Percentiles rank a stretch among this genome's conserved stretches.
Evolutionary conservation across 169 alveolate species (phyloP).

Genomic region (Plasmodium inui): DNA sequence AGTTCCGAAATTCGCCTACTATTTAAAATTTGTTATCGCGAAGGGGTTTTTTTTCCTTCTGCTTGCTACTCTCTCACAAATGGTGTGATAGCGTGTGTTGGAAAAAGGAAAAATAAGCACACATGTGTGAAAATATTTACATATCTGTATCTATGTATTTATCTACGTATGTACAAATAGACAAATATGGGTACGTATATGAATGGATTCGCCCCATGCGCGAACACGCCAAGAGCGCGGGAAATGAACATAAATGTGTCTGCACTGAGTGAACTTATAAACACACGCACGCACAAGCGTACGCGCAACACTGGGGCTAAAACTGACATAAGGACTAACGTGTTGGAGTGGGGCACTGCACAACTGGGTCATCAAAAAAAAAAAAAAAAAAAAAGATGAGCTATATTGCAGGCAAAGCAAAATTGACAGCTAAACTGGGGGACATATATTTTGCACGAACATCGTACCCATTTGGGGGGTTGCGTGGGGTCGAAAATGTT

Average conservation of each 20-base stretch:
- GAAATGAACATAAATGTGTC: neutral
- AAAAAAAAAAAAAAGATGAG: neutral
- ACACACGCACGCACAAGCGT: slow-evolving; percentile 2
- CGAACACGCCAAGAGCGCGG: neutral
- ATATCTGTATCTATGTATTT: neutral
- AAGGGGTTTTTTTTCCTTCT: neutral
- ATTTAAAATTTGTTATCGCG: neutral
- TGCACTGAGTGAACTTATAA: neutral
- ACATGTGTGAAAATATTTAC: neutral
- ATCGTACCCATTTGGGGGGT: neutral
- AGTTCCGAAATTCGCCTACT: neutral
- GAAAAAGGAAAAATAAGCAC: neutral
- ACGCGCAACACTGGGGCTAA: neutral
- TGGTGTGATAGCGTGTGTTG: neutral
- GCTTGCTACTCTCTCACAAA: neutral
- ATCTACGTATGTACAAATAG: neutral
- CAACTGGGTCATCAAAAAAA: neutral
- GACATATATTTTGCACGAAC: neutral
- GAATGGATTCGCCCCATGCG: neutral
- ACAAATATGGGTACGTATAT: neutral
- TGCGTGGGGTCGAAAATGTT: neutral
- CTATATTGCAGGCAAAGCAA: neutral
- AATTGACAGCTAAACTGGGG: neutral
- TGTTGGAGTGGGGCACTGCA: neutral
- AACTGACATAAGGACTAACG: neutral